Base-by-base conservation (phyloP, 2,329 filamentous ascomycete species). In the Parastagonospora avenae region DNA sequence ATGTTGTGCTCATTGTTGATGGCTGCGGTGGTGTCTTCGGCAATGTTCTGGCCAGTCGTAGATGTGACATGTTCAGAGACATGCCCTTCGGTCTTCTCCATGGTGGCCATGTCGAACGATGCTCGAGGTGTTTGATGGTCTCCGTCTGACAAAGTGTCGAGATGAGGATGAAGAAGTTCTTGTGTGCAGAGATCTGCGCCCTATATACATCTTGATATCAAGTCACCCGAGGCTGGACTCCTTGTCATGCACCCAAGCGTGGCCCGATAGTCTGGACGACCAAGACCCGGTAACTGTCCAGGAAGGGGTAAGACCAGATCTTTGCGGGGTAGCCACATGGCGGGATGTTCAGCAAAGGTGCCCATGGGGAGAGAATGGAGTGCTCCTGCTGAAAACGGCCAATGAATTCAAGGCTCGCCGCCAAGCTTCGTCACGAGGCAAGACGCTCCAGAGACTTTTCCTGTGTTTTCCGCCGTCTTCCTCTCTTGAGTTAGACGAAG, bases 1-100 rank as follows among this genome's bases (percentile, higher is more conserved):
- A 79, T 75, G 27, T 76, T 74, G 56, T 77, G 75, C 48, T 75
- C 75, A 35, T 77, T 74, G 39, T 71, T 68, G 40, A 76, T 76
- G 41, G 67, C 70, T 11, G 50, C 42, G 29, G 53, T 60, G 44
- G 62, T 63, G 36, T 60, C 59, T 29, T 57, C 53, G 24, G 43
- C 48, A 8, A 43, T 40, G 31, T 56, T 27, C 46, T 61, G 40
- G 32, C 48, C 51, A 42, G 48, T 47, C 27, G 46, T 39, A 12
- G 57, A 54, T 14, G 48, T 50, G 45, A 64, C 49, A 45, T 52
- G 46, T 49, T 67, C 59, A 28, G 62, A 50, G 48, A 60, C 50
- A 52, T 64, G 51, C 52, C 56, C 57, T 31, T 52, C 54, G 35
- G 47, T 48, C 49, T 65, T 64, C 48, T 60, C 51, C 15, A 45